Base-by-base conservation (phyloP, 345 rosid genomes). In the Ceriops tagal region DNA sequence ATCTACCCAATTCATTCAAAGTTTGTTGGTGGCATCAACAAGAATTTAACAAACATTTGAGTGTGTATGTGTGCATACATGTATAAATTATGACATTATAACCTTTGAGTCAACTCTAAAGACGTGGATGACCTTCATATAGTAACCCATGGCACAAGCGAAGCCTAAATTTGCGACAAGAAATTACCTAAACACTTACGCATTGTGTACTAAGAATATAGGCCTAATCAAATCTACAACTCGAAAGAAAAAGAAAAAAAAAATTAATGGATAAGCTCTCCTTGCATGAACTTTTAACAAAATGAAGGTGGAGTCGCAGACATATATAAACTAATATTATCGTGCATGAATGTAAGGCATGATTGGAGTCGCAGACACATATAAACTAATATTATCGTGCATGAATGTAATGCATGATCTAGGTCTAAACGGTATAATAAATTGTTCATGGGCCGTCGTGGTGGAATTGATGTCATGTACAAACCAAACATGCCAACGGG, bases 1-100 rank as follows among this genome's bases (percentile, higher is more conserved):
- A 47, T 22, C 9, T 11, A 52, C 5, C 9, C 10, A n/a, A 7
- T 52, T 32, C 68, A 75, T 79, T 84, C 91, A 84, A 87, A 78
- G 86, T 81, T 87, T 81, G 88, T 76, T 84, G 85, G 73, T 57
- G 69, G 71, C 78, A 79, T 73, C 78, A 83, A 75, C 89, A 66
- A 83, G 2, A 74, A 74, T 56, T 71, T 73, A 79, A 82, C 85
- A 66, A 56, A 82, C 79, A 79, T 64, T 73, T 56, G 16, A 21
- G 22, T 22, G 27, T 53, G 58, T 53, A 8, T 53, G 58, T 22
- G 27, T 9, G 15, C 8, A 21, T 55, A 21, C 7, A 22, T 1
- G 30, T 55, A 13, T 22, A 9, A 55, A 21, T 55, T 4, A n/a
- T 22, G 58, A 5, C 28, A 22, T 21, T 24, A 56, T 56, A 56